phyloP scores from a whole-genome alignment of 176 grass and related monocot species.

The Calamus simplicifolius region DNA sequence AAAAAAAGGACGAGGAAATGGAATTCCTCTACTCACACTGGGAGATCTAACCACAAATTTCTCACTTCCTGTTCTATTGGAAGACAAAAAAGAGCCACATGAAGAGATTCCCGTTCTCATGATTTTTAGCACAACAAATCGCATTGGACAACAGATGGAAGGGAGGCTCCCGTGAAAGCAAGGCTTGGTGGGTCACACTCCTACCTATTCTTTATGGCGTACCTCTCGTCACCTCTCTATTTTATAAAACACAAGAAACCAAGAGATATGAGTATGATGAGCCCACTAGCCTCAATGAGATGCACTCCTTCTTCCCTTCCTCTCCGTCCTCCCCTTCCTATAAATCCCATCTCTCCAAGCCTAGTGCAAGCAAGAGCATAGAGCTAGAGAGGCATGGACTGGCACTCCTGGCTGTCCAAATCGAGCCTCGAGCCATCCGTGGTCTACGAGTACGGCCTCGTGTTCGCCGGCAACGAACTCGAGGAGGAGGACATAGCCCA shows the following conservation, averaged over 20 bases:
- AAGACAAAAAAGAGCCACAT: conserved; percentile 11
- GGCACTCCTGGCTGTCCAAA: conserved; percentile 74
- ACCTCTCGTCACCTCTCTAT: not conserved
- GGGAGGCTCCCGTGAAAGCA: no score
- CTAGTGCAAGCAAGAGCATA: not conserved
- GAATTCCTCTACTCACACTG: no score
- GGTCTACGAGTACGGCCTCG: conserved; percentile 47
- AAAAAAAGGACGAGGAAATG: no score
- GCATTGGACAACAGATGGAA: no score
- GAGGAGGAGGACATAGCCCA: conserved; percentile 49
- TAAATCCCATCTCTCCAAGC: not conserved
- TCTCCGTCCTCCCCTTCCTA: not conserved
- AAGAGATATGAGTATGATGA: no score
- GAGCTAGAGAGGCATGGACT: conserved; percentile 40
- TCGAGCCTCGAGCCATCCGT: conserved; percentile 43
- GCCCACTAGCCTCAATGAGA: not conserved
- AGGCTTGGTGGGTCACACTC: not conserved
- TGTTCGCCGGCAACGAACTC: conserved; percentile 64
- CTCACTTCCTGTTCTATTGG: no score
- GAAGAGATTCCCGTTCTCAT: conserved; percentile 14
- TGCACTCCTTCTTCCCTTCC: not conserved
- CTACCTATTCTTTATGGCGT: not conserved
- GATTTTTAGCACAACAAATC: not conserved
- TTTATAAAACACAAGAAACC: not conserved
- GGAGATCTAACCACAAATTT: no score